Conservation (phyloP, 768 basidiomycete genomes). For the Glaciozyma antarctica region DNA sequence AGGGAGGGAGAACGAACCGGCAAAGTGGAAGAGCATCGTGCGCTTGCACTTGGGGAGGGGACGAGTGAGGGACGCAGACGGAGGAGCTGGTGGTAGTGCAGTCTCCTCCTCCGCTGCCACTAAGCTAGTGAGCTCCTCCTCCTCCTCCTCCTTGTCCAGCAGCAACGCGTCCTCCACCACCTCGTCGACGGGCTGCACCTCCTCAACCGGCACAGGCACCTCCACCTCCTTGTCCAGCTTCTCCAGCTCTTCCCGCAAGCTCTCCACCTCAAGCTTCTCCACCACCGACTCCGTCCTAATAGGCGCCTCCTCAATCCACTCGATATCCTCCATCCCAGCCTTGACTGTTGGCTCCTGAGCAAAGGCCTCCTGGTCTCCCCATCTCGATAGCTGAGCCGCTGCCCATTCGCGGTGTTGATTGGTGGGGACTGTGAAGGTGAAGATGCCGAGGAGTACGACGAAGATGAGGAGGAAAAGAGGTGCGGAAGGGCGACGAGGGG, state of each 20-base stretch:
- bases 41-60: slow-evolving; percentile 7
- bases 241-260: not conserved
- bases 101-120: not conserved
- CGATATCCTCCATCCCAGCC: too few species aligned
- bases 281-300: too few species aligned
- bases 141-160: not conserved
- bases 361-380: too few species aligned
- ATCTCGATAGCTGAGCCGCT: too few species aligned
- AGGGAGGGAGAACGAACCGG: slow-evolving; percentile 1
- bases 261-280: too few species aligned
- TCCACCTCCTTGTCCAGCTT: not conserved
- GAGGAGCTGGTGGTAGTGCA: not conserved
- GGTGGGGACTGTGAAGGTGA: too few species aligned
- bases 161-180: not conserved
- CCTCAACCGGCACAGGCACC: not conserved
- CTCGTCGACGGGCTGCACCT: not conserved
- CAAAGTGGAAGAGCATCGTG: slow-evolving; percentile 22
- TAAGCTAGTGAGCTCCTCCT: not conserved
- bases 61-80: not conserved
- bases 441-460: too few species aligned
- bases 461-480: too few species aligned
- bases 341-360: too few species aligned
- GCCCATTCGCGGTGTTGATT: too few species aligned
- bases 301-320: too few species aligned
- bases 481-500: too few species aligned